Evolutionary conservation across 768 basidiomycete species (phyloP), one percentile per base, ranked within the genome.

Genomic region (Suillus lakei): DNA sequence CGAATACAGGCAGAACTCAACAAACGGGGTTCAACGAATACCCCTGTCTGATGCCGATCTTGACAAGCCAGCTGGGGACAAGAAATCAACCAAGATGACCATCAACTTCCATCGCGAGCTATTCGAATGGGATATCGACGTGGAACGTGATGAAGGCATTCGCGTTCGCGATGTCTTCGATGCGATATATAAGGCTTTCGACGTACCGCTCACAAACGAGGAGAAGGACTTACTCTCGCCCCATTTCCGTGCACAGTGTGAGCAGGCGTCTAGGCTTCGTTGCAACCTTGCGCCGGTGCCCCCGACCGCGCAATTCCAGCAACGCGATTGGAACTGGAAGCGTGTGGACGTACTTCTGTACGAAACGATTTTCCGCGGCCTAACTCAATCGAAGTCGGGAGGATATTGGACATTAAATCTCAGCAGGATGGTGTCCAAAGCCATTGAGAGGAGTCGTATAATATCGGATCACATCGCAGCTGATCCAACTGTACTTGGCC

Each of bases 91-190:
- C 5, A 81, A 85, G 61, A 87, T 88, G 81, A 73, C 76, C 64
- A 84, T 89, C 70, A 66, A 76, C 21, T 84, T 84, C 66, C 73
- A 73, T 38, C 60, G 50, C 64, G 16, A 71, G 69, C 39, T 77
- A 78, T 68, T 79, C 23, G 68, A 71, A 30, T 81, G 80, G 80
- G 74, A 75, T 6, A 76, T 87, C 41, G 64, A 81, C 61, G 80
- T 87, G 63, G 77, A 80, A 53, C 79, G 82, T 53, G 58, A 76
- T 18, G 73, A 73, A 51, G 83, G 84, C 12, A 78, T 90, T 64
- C 76, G 83, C 12, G 84, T 87, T 69, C 79, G 84, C 18, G 88
- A 91, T 61, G 81, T 91, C 36, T 87, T 89, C 70, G 74, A 82
- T 60, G 84, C 82, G 7, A 88, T 91, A n/a, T 83, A 85, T 70